These are phyloP conservation scores for Tolypocladium cylindrosporum DNA, from an alignment of 2,329 filamentous ascomycete genomes.

Conservation along the genomic window DNA sequence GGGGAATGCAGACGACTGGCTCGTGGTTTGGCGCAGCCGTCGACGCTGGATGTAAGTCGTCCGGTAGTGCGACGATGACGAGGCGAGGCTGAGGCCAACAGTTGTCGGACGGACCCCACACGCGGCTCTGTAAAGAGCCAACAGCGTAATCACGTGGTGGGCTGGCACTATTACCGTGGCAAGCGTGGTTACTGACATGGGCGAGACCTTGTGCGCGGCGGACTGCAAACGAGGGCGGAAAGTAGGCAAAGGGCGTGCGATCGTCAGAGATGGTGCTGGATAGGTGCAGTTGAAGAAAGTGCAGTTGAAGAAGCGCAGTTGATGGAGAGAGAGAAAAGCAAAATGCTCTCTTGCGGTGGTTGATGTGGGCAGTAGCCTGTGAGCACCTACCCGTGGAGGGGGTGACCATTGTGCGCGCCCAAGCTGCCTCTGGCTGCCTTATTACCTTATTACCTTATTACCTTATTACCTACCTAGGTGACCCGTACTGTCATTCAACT, in stretches of 20 bases:
- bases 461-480: too few species aligned
- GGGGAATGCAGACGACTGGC: slow-evolving; percentile 8
- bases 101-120: neutral
- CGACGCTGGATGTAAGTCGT: slow-evolving; percentile 22
- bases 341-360: neutral
- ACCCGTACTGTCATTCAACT: neutral
- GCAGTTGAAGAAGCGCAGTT: neutral
- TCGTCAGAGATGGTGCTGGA: neutral
- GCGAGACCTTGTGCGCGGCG: neutral
- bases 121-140: neutral
- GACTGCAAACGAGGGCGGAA: neutral
- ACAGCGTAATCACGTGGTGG: slow-evolving; percentile 9
- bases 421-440: too few species aligned
- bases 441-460: too few species aligned
- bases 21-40: slow-evolving; percentile 16
- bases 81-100: slow-evolving; percentile 6
- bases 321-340: neutral
- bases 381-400: too few species aligned
- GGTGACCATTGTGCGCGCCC: too few species aligned
- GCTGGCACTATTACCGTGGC: neutral
- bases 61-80: slow-evolving; percentile 11
- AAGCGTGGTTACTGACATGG: neutral
- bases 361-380: too few species aligned
- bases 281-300: neutral
- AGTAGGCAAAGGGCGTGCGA: neutral